Base-by-base conservation (phyloP, 2,329 filamentous ascomycete genomes). In the Rasamsonia emersonii region DNA sequence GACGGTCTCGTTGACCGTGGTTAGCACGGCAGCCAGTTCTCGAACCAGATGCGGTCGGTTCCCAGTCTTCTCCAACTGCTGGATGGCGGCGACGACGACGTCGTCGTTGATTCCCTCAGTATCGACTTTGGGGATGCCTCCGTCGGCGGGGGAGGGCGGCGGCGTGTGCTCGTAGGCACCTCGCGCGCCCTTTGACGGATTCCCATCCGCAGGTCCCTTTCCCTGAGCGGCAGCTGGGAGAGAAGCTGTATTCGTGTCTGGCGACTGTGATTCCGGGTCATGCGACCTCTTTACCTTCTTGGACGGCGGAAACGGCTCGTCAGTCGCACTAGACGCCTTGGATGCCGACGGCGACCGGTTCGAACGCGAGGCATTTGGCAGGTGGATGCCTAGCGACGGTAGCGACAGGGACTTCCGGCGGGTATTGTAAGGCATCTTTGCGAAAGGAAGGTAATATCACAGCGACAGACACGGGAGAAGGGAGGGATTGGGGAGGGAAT, bases 31-130 rank as follows among this genome's bases (percentile, higher is more conserved):
- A 32, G 88, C 86, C 28, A 98, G 73, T 62, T 96, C 89, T 63
- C 94, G 95, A 42, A 96, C 86, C 18, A 96, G 70, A 61, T 95
- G 89, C 35, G 91, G 91, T 34, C 88, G 74, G 61, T 98, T 98
- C 40, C 79, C 82, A 2, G 88, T 93, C 56, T 82, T 82, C 58
- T 94, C 80, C 35, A 98, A 68, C 62, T 93, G 86, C 46, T 84
- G 65, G 50, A 96, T 85, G 29, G 93, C 86, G 10, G 78, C 86
- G 54, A 93, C 81, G 31, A 98, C 89, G 47, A 98, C 93, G 51
- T 94, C 86, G 58, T 98, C 91, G 54, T 88, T 86, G 61, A 96
- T 88, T 23, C 77, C 76, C 43, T 86, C 79, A 31, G 86, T 73
- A 56, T 93, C 82, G 51, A 91, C 74, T 53, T 79, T 80, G 35